Evolutionary conservation across 129 eudicot species (phyloP).

Genomic region (Centella asiatica): DNA sequence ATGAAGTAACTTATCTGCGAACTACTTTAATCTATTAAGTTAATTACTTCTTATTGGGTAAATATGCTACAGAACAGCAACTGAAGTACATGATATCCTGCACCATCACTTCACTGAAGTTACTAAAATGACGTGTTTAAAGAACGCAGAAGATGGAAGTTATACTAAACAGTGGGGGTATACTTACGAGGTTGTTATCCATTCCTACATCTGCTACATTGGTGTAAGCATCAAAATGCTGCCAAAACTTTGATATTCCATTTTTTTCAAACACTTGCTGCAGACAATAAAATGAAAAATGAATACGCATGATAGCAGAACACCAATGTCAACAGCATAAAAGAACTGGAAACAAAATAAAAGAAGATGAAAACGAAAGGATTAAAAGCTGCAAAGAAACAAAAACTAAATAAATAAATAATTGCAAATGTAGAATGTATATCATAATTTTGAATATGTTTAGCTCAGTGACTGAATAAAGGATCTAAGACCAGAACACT

Average conservation of each 20-base stretch:
- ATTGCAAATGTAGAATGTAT: background rate
- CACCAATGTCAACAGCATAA: background rate
- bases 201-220: conserved; percentile 29
- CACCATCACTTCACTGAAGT: background rate
- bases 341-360: background rate
- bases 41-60: too few relatives aligned
- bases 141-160: background rate
- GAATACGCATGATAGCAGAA: background rate
- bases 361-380: background rate
- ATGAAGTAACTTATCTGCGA: too few relatives aligned
- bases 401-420: too few relatives aligned
- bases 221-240: conserved; percentile 52
- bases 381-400: background rate
- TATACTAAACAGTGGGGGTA: conserved; percentile 3
- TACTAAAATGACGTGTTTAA: background rate
- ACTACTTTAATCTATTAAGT: too few relatives aligned
- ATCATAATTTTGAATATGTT: too few relatives aligned
- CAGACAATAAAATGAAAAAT: conserved; percentile 10
- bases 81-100: background rate
- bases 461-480: background rate
- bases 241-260: conserved; percentile 67
- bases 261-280: conserved; percentile 65
- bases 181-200: conserved; percentile 35
- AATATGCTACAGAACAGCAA: background rate
- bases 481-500: background rate